phyloP scores from a whole-genome alignment of 2,329 filamentous ascomycete genomes.

The Capronia americana region DNA sequence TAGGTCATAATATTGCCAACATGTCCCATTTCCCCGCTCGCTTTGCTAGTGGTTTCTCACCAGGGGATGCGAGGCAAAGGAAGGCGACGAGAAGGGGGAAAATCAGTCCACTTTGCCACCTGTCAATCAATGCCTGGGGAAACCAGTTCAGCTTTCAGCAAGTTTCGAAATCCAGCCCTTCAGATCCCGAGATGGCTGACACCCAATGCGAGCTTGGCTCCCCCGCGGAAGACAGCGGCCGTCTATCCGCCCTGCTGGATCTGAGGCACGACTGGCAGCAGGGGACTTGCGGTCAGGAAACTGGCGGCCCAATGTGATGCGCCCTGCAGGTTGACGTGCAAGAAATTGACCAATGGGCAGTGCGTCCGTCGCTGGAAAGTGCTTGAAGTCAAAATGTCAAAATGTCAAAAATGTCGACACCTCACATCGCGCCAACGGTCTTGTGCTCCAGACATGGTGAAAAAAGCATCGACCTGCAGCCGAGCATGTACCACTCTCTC shows the following conservation, averaged over 20 bases:
- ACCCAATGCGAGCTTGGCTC: background rate
- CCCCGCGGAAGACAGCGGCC: background rate
- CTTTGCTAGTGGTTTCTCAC: background rate
- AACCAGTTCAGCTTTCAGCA: background rate
- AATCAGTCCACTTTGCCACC: background rate
- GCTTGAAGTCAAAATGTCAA: background rate
- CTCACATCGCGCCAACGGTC: background rate
- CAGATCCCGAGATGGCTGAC: background rate
- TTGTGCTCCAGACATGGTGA: background rate
- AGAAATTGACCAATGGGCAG: background rate
- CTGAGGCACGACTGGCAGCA: background rate
- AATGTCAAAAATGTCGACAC: background rate
- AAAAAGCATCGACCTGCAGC: background rate
- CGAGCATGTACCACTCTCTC: background rate
- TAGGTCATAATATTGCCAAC: background rate
- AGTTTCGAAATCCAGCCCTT: background rate
- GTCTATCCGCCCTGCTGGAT: background rate
- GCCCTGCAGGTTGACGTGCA: background rate
- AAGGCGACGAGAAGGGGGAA: background rate
- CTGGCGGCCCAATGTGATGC: background rate
- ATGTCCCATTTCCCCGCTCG: background rate
- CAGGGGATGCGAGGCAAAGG: background rate
- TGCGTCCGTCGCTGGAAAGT: background rate
- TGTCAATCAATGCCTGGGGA: background rate
- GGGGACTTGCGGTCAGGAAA: background rate